phyloP scores from a whole-genome alignment of 176 grass and related monocot genomes.

The Areca catechu region DNA sequence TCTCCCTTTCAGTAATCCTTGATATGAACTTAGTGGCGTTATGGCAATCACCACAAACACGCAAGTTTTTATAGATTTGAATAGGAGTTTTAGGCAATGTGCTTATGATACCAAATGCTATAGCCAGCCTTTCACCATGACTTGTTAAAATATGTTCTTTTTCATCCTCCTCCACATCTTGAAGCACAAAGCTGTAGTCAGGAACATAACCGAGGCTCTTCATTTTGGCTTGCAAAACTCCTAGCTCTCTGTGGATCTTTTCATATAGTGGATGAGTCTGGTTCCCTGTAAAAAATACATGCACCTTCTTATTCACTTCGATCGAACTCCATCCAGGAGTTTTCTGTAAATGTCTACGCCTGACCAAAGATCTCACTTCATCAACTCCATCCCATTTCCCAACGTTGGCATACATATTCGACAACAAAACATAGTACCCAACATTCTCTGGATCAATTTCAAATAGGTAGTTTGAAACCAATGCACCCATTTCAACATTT shows the following conservation, averaged over 20 bases:
- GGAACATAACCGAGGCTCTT: slow-evolving; percentile 58
- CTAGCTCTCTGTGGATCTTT: slow-evolving; percentile 50
- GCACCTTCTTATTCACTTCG: slow-evolving; percentile 51
- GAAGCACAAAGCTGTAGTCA: slow-evolving; percentile 69
- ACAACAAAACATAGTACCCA: slow-evolving; percentile 72
- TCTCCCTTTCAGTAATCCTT: slow-evolving; percentile 55
- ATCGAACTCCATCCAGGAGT: slow-evolving; percentile 76
- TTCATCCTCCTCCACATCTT: slow-evolving; percentile 68
- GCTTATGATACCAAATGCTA: slow-evolving; percentile 65
- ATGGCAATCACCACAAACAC: slow-evolving; percentile 74
- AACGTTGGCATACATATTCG: slow-evolving; percentile 71
- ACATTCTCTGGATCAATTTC: slow-evolving; percentile 60
- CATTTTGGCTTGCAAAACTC: slow-evolving; percentile 42
- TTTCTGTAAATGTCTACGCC: slow-evolving; percentile 49
- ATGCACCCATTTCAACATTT: slow-evolving; percentile 53
- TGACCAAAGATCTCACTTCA: slow-evolving; percentile 58
- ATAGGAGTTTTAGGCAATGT: slow-evolving; percentile 44
- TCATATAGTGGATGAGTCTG: slow-evolving; percentile 53
- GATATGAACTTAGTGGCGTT: slow-evolving; percentile 74
- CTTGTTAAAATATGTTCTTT: slow-evolving; percentile 64
- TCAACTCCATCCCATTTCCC: slow-evolving; percentile 76
- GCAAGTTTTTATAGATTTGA: slow-evolving; percentile 60
- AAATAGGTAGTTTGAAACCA: slow-evolving; percentile 51
- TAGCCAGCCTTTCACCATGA: slow-evolving; percentile 71
- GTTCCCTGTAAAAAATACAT: slow-evolving; percentile 64